Evolutionary conservation across 179 eudicot genomes (phyloP), one percentile per base, ranked within the genome.

Genomic region (Heliamphora ciliata): DNA sequence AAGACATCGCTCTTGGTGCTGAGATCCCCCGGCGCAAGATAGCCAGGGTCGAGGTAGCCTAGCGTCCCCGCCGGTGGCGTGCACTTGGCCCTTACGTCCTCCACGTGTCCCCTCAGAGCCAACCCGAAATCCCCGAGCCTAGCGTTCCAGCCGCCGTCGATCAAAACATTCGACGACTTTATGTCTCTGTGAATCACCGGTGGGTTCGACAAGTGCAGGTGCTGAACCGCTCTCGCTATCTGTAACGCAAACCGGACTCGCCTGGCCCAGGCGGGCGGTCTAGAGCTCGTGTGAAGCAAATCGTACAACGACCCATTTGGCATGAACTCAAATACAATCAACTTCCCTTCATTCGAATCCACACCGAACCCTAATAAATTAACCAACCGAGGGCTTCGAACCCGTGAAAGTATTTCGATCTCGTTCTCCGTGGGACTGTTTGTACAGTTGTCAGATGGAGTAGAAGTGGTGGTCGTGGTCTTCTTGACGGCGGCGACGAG

Each of bases 61-160:
- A 95, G 56, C 31, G 95, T 95, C 2, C 98, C 98, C 7, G 98
- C 98, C 18, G 98, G 98, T 0, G 98, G 98, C 7, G 97, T 94
- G 17, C 83, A 81, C 80, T 73, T 81, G 0, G 88, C 86, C 3
- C 82, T 87, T 0, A 85, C 87, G 50, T 91, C 98, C 74, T 88
- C 92, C 84, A 88, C 91, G 83, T 88, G 89, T 66, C 91, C 91
- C n/a, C 91, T 84, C 54, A 95, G 73, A 1, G 98, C 95, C 6
- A 95, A 83, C 0, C 98, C 98, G 80, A 95, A 95, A 50, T 95
- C 98, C 18, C 95, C 85, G 21, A 95, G 76, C 79, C 95, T 85
- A 10, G 93, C 95, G 74, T 88, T 92, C 46, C 74, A 79, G 1
- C 81, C 80, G 2, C 55, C 76, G 76, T 94, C 97, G 31, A 95